Evolutionary conservation across 1,139 yeast genomes (phyloP).

Genomic region (Taphrina populina): DNA sequence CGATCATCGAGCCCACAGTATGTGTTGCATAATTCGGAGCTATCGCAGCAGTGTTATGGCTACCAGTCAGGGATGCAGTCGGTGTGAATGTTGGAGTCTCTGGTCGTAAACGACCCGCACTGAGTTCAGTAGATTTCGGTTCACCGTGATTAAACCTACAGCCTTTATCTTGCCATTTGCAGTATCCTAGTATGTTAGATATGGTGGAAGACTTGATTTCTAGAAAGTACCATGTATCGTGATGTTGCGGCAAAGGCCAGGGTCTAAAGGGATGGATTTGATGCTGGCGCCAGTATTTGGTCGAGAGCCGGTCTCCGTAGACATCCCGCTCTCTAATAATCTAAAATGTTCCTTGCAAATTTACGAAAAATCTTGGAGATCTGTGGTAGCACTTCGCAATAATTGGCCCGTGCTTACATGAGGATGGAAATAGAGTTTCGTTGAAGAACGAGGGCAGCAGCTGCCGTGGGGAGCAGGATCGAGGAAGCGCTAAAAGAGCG

Average conservation of each 20-base stretch:
- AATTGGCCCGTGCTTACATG: no score
- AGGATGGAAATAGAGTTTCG: no score
- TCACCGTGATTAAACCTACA: constrained; percentile 74
- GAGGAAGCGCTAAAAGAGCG: no score
- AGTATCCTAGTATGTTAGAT: constrained; percentile 51
- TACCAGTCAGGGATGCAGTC: constrained; percentile 7
- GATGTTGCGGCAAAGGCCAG: constrained; percentile 70
- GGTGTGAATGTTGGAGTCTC: constrained; percentile 71
- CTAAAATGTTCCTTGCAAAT: no score
- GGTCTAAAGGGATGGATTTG: constrained; percentile 16
- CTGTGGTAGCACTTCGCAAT: no score
- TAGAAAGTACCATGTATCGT: constrained; percentile 59
- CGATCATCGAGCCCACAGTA: constrained; percentile 4
- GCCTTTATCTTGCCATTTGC: constrained; percentile 86
- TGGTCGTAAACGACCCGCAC: constrained; percentile 19
- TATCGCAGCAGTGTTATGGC: constrained; percentile 7
- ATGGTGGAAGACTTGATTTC: not conserved
- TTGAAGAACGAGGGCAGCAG: no score
- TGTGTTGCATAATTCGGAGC: not conserved
- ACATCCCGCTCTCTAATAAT: no score
- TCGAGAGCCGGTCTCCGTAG: constrained; percentile 18
- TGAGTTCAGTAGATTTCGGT: not conserved
- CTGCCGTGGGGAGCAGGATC: no score
- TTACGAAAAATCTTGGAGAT: no score
- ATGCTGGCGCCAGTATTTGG: constrained; percentile 14